Evolutionary conservation across 2,329 filamentous ascomycete species (phyloP).

Genomic region (Cladosporium sp.): DNA sequence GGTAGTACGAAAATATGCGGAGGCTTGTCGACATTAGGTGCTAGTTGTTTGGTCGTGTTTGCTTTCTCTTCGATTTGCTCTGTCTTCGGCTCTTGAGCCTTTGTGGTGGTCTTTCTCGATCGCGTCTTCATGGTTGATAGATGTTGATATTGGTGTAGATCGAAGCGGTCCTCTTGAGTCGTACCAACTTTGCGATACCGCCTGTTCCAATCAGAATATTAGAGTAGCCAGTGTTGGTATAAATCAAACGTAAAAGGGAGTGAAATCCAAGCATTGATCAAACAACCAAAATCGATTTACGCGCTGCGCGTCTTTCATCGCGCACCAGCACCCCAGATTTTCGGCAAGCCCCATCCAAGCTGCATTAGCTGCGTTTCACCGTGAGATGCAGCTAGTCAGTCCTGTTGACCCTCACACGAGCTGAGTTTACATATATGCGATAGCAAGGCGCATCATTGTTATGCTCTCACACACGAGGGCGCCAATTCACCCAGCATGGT

Average conservation of each 20-base stretch:
- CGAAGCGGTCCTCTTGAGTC: too few relatives aligned
- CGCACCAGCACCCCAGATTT: too few relatives aligned
- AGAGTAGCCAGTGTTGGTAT: too few relatives aligned
- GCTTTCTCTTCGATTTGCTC: slow-evolving; percentile 13
- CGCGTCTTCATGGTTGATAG: slow-evolving; percentile 31
- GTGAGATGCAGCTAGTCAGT: background rate
- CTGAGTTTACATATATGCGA: slow-evolving; percentile 8
- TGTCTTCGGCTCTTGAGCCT: slow-evolving; percentile 7
- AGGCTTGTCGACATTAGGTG: slow-evolving; percentile 36
- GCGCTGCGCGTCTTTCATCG: background rate
- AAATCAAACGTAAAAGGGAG: too few relatives aligned
- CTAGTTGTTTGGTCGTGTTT: slow-evolving; percentile 21
- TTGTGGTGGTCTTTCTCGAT: slow-evolving; percentile 23
- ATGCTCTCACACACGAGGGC: slow-evolving; percentile 8
- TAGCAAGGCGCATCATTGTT: slow-evolving; percentile 12
- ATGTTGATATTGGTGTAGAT: background rate
- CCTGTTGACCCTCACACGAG: background rate
- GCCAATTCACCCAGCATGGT: slow-evolving; percentile 27
- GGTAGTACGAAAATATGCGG: slow-evolving; percentile 57
- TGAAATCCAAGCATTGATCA: too few relatives aligned
- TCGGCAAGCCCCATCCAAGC: too few relatives aligned
- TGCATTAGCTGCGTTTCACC: slow-evolving; percentile 1
- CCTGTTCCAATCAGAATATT: too few relatives aligned
- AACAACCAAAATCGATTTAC: too few relatives aligned
- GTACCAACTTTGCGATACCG: too few relatives aligned